Evolutionary conservation across 169 alveolate genomes (phyloP).

Genomic region (Babesia ovata): DNA sequence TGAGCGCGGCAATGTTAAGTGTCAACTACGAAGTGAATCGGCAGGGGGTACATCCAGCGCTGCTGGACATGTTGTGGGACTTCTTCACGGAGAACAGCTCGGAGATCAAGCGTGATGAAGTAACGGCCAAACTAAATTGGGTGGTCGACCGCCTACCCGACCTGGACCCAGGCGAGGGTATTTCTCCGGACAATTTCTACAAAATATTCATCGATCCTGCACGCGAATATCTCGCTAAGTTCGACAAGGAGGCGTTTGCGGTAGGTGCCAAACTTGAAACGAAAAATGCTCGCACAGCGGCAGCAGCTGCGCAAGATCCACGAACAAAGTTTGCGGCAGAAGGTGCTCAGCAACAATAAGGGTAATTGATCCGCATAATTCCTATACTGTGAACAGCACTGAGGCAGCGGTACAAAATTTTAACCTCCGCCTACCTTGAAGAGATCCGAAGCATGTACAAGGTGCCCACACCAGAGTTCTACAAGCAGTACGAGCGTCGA

Average conservation of each 20-base stretch:
- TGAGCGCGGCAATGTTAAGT: constrained; percentile 63
- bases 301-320: constrained; percentile 43
- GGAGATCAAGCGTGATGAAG: constrained; percentile 64
- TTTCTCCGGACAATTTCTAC: constrained; percentile 79
- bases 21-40: constrained; percentile 74
- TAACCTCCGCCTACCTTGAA: constrained; percentile 59
- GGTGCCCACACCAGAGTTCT: constrained; percentile 37
- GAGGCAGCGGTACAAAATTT: constrained; percentile 45
- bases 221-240: constrained; percentile 36
- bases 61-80: constrained; percentile 79
- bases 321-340: constrained; percentile 17
- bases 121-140: constrained; percentile 70
- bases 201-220: constrained; percentile 66
- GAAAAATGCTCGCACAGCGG: constrained; percentile 3
- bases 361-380: background rate
- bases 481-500: constrained; percentile 55
- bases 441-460: constrained; percentile 57
- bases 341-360: constrained; percentile 43
- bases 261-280: background rate
- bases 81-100: constrained; percentile 64
- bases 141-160: constrained; percentile 66
- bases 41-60: constrained; percentile 82
- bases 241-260: constrained; percentile 61
- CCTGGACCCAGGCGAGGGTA: constrained; percentile 75
- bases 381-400: constrained; percentile 19